phyloP scores from a whole-genome alignment of 805 yeast species.

The Starmerella vitae region DNA sequence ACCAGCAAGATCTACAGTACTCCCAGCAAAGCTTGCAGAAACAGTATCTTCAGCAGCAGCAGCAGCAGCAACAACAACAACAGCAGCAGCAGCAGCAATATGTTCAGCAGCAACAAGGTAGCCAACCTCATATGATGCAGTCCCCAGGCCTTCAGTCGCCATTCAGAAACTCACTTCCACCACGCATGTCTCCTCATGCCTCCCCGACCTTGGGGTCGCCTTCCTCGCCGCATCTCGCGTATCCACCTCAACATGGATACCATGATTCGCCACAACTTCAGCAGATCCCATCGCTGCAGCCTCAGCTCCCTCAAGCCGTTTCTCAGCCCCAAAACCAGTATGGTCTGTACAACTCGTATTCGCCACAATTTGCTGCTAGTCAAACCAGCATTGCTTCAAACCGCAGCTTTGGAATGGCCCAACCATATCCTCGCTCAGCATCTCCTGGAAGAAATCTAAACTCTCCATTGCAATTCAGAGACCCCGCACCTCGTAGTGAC shows the following conservation, averaged over 20 bases:
- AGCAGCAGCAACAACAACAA: constrained; percentile 1
- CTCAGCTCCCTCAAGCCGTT: constrained; percentile 1
- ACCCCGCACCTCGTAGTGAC: constrained; percentile 9
- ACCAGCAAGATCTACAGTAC: constrained; percentile 1
- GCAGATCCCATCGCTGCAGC: constrained; percentile 6
- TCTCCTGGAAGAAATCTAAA: constrained; percentile 14
- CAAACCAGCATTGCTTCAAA: constrained; percentile 13
- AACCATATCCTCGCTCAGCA: constrained; percentile 6
- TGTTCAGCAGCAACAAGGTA: background rate
- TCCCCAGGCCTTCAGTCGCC: constrained; percentile 9
- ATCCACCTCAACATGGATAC: background rate
- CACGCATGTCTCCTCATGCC: constrained; percentile 2
- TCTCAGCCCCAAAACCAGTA: constrained; percentile 12
- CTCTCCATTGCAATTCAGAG: constrained; percentile 15
- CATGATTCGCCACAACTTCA: constrained; percentile 5
- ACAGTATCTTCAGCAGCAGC: constrained; percentile 4
- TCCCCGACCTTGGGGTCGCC: constrained; percentile 1
- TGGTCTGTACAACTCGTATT: constrained; percentile 10
- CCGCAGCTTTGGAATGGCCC: constrained; percentile 8
- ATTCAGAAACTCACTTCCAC: constrained; percentile 2
- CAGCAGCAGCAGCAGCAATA: constrained; percentile 1
- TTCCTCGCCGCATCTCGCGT: constrained; percentile 1
- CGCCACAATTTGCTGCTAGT: constrained; percentile 16
- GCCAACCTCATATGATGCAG: background rate
- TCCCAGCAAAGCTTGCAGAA: constrained; percentile 12